Percentiles rank a stretch among this genome's conserved stretches.
Conservation (phyloP, 768 basidiomycete species). For the Lentinula boryana region DNA sequence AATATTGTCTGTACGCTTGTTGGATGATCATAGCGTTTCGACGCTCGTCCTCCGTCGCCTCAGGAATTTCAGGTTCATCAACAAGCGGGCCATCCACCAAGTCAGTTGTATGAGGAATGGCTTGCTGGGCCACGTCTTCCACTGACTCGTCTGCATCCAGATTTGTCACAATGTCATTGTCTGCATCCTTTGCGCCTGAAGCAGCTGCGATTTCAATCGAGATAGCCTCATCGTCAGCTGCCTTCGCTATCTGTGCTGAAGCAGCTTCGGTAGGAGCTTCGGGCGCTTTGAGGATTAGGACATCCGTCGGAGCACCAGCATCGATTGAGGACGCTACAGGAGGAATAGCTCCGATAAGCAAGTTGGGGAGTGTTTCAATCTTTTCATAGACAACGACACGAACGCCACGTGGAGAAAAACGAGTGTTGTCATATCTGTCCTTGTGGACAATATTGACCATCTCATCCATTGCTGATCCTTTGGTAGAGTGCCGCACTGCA, state of each 20-base stretch:
- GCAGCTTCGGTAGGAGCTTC: neutral
- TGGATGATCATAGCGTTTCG: conserved; percentile 18
- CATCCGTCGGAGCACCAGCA: conserved; percentile 14
- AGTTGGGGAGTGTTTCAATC: conserved; percentile 21
- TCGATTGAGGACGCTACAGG: conserved; percentile 8
- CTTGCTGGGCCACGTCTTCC: conserved; percentile 2
- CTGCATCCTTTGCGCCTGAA: conserved; percentile 4
- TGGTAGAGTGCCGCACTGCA: conserved; percentile 14
- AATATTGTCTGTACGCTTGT: conserved; percentile 9
- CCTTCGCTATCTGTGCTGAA: neutral
- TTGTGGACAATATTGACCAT: conserved; percentile 19
- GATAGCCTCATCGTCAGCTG: neutral
- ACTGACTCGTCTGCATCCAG: conserved; percentile 9
- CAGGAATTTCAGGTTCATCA: conserved; percentile 13
- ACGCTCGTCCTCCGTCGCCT: conserved; percentile 21
- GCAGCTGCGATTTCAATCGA: neutral
- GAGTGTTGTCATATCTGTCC: conserved; percentile 8
- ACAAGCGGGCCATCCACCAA: conserved; percentile 5
- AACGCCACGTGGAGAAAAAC: conserved; percentile 10
- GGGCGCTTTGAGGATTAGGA: conserved; percentile 4
- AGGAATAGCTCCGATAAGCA: conserved; percentile 14
- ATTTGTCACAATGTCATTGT: conserved; percentile 8
- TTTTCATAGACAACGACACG: conserved; percentile 23
- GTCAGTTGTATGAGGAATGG: neutral
- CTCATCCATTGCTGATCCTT: conserved; percentile 16